Conservation (phyloP, 2,329 filamentous ascomycete species). For the Cladophialophora carrionii region DNA sequence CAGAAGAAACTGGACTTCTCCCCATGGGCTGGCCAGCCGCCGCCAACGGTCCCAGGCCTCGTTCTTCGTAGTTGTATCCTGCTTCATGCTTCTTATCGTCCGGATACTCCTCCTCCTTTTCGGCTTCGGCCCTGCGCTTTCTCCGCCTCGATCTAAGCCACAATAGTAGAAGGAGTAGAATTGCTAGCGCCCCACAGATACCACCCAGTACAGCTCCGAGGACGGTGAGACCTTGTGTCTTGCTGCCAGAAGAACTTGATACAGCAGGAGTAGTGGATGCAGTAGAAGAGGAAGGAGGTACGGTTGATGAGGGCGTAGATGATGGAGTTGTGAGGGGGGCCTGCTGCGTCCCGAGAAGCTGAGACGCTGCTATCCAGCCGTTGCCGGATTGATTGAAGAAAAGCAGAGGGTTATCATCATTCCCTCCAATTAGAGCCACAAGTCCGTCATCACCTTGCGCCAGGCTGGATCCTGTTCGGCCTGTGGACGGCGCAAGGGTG, state of each 20-base stretch:
- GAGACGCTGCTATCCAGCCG: constrained; percentile 73
- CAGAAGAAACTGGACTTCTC: constrained; percentile 47
- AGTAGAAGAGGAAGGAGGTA: constrained; percentile 40
- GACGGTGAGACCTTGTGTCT: constrained; percentile 58
- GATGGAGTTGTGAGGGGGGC: constrained; percentile 40
- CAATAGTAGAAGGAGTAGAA: constrained; percentile 74
- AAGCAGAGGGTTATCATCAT: constrained; percentile 65
- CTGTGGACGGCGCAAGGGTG: constrained; percentile 67
- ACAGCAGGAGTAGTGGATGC: constrained; percentile 44
- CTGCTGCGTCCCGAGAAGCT: constrained; percentile 59
- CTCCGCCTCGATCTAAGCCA: constrained; percentile 65
- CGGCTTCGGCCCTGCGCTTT: constrained; percentile 53
- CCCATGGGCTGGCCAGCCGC: constrained; percentile 51
- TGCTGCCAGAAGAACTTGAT: constrained; percentile 41
- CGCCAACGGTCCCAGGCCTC: constrained; percentile 50
- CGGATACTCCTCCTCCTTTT: constrained; percentile 55
- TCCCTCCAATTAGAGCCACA: constrained; percentile 79
- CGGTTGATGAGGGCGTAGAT: constrained; percentile 39
- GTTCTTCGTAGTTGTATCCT: constrained; percentile 50
- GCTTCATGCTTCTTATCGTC: constrained; percentile 57
- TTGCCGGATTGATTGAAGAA: constrained; percentile 79
- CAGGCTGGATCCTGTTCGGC: constrained; percentile 68
- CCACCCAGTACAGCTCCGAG: constrained; percentile 81
- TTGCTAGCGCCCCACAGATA: constrained; percentile 71
- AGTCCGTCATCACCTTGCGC: constrained; percentile 67